Base-by-base conservation (phyloP, 768 basidiomycete genomes). In the Xerocomellus amylosporus region DNA sequence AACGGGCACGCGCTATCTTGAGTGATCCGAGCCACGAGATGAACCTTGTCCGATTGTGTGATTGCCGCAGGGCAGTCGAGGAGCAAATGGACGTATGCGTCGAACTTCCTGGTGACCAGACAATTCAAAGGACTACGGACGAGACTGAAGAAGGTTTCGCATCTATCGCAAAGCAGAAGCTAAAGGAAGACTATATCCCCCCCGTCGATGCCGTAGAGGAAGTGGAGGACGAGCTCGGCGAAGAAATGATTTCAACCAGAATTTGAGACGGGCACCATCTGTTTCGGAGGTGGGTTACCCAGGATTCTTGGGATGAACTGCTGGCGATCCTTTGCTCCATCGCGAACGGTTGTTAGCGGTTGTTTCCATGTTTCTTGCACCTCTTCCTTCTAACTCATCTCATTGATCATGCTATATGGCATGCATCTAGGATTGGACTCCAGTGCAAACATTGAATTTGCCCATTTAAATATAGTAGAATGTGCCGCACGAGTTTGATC, bases 1-100 rank as follows among this genome's bases (percentile, higher is more conserved):
- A 88, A 65, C 73, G 77, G 24, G 86, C 87, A 0, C 69, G 82
- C 38, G 64, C 71, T n/a, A 67, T 81, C 30, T 72, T 90, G 53
- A 74, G 71, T 51, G 80, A 86, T 54, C 54, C 72, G 2, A 62
- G 60, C 19, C 79, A 77, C 24, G 77, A 78, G 1, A 75, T 76
- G 51, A 73, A 66, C 40, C 68, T 90, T 30, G 55, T 66, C 2
- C 66, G 63, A 8, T 44, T 83, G 34, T 83, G 81, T 56, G 66
- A 70, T 47, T 83, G 81, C 54, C 61, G 61, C 45, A 65, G 48
- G 55, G 51, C 48, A 45, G 50, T 45, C 1, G 49, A 69, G 46
- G 49, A 53, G 38, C 56, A 26, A 42, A 58, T 55, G 55, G 51
- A 47, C 30, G 55, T 59, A 26, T 53, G 53, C 33, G 33, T 51